Percentiles rank a stretch among this genome's conserved stretches.
Evolutionary conservation across 1,139 yeast genomes (phyloP).

Genomic region (Lodderomyces elongisporus): DNA sequence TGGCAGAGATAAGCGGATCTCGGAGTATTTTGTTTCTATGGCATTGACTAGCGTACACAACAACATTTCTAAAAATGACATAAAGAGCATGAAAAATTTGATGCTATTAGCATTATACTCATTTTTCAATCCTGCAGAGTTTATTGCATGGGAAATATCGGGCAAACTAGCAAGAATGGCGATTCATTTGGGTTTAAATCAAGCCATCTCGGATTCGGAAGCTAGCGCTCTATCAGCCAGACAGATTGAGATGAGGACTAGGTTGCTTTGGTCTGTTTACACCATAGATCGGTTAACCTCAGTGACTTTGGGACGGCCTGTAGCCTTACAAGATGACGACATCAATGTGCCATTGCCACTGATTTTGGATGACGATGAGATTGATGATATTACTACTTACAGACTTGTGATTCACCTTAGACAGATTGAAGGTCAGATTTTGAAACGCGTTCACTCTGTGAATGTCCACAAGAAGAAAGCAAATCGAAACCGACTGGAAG

Average conservation of each 20-base stretch:
- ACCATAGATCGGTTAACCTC: conserved; percentile 44
- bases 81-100: conserved; percentile 33
- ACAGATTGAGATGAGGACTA: conserved; percentile 35
- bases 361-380: conserved; percentile 29
- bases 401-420: conserved; percentile 35
- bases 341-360: conserved; percentile 39
- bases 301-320: conserved; percentile 39
- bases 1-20: conserved; percentile 24
- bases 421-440: conserved; percentile 38
- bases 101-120: conserved; percentile 42
- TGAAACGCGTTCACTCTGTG: conserved; percentile 37
- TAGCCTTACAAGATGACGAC: conserved; percentile 42
- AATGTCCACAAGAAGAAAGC: conserved; percentile 10
- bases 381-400: conserved; percentile 32
- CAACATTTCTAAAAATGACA: conserved; percentile 29
- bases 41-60: conserved; percentile 21
- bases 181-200: conserved; percentile 39
- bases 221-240: conserved; percentile 18
- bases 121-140: conserved; percentile 39
- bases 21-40: conserved; percentile 16
- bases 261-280: conserved; percentile 49
- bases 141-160: conserved; percentile 45
- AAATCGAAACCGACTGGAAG: conserved; percentile 7
- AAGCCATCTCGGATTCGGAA: conserved; percentile 23
- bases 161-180: conserved; percentile 40